These are phyloP conservation scores for Ophiostoma tasmaniense DNA, from an alignment of 2,329 filamentous ascomycete species.

Conservation along the genomic window DNA sequence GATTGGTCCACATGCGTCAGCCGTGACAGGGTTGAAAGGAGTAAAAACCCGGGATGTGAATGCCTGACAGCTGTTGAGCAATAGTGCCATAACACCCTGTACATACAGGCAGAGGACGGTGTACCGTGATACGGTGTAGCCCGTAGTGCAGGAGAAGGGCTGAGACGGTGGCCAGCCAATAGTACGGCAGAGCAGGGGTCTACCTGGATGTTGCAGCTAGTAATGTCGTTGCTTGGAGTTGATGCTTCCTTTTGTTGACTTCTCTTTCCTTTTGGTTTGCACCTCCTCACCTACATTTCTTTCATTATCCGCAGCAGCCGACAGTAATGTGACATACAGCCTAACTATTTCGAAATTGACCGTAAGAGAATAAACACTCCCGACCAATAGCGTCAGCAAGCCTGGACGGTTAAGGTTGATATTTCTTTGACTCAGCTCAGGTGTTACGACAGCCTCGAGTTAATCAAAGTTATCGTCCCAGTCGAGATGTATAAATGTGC, in stretches of 20 bases:
- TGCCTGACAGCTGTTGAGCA: background rate
- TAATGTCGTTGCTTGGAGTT: background rate
- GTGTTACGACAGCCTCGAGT: background rate
- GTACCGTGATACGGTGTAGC: background rate
- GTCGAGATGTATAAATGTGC: background rate
- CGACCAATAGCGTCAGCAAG: background rate
- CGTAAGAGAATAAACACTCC: background rate
- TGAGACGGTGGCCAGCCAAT: background rate
- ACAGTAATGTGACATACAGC: slow-evolving; percentile 2
- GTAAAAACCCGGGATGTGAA: background rate
- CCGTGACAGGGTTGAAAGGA: background rate
- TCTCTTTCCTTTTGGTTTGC: background rate
- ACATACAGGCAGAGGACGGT: background rate
- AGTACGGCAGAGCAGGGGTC: background rate
- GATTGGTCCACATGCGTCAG: background rate
- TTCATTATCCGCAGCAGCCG: background rate
- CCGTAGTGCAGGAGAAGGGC: background rate
- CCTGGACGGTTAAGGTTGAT: background rate
- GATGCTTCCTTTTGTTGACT: background rate
- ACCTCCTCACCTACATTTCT: background rate
- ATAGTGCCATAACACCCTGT: background rate
- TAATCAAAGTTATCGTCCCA: background rate
- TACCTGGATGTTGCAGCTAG: background rate
- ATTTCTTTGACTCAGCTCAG: background rate
- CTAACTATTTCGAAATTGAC: background rate